Percentiles rank a stretch among this genome's conserved stretches.
Conservation (phyloP, 192 early-diverging fungal genomes). For the Entophlyctis helioformis region DNA sequence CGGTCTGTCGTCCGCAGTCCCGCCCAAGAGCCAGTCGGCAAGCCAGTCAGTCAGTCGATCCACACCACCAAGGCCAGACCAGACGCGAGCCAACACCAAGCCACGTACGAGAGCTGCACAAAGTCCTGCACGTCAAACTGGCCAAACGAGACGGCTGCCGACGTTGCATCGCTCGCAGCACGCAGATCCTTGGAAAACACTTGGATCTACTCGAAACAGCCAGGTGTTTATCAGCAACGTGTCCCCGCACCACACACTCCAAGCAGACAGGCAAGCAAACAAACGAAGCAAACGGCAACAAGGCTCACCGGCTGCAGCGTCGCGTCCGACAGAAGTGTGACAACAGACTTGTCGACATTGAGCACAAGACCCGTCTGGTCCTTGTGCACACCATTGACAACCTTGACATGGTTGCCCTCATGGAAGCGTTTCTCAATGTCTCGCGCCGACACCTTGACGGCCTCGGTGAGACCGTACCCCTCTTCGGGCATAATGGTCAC, state of each 20-base stretch:
- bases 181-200: conserved; percentile 86
- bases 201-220: no score
- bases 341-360: conserved; percentile 63
- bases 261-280: no score
- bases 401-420: conserved; percentile 88
- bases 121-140: conserved; percentile 82
- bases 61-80: background rate
- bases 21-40: no score
- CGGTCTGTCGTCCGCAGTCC: conserved; percentile 7
- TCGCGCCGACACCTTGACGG: conserved; percentile 8
- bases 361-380: conserved; percentile 85
- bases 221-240: no score
- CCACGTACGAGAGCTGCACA: conserved; percentile 60
- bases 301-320: conserved; percentile 12
- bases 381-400: conserved; percentile 72
- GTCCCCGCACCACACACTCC: no score
- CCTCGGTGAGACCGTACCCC: background rate
- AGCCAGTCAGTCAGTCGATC: no score
- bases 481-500: conserved; percentile 50
- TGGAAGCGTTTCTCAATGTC: conserved; percentile 85
- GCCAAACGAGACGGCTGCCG: conserved; percentile 33
- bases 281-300: no score
- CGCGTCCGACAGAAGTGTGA: conserved; percentile 24
- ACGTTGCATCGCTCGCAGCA: conserved; percentile 58
- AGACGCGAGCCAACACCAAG: no score